A percentile compares a stretch with the other conserved stretches of the same genome.
These are phyloP conservation scores for Clitoria ternatea DNA, from an alignment of 306 rosid species.

Conservation along the genomic window DNA sequence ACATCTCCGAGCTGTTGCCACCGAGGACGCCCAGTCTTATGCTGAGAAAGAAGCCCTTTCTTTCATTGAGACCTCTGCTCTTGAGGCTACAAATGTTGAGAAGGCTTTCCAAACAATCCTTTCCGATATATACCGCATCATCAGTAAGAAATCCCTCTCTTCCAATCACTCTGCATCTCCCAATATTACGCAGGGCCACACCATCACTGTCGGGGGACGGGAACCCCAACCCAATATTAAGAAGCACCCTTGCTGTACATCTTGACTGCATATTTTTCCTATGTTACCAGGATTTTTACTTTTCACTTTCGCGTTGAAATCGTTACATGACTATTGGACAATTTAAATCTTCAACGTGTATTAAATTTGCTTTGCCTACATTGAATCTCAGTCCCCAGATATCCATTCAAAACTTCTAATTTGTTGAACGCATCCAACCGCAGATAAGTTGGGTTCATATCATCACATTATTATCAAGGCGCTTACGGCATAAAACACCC, in stretches of 20 bases:
- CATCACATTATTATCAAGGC: background rate
- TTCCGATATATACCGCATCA: constrained; percentile 66
- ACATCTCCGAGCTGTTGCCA: constrained; percentile 85
- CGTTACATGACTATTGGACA: no score
- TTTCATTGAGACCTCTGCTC: constrained; percentile 91
- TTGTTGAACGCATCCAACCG: no score
- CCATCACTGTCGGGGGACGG: constrained; percentile 49
- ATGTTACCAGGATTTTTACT: constrained; percentile 20
- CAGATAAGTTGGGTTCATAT: no score
- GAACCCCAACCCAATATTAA: constrained; percentile 50
- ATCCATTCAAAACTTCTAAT: no score
- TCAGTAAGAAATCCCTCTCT: constrained; percentile 80
- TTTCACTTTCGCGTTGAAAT: no score
- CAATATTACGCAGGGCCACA: constrained; percentile 62
- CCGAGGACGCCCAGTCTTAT: constrained; percentile 82
- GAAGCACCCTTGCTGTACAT: constrained; percentile 77
- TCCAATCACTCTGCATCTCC: constrained; percentile 44
- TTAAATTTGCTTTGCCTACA: no score
- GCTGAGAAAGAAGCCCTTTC: constrained; percentile 89
- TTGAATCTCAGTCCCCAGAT: no score
- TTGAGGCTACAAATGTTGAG: constrained; percentile 81
- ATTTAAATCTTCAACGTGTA: no score
- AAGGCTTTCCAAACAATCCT: constrained; percentile 91
- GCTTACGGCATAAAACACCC: background rate
- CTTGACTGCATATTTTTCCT: constrained; percentile 33